A percentile compares a stretch with the other conserved stretches of the same genome.
Conservation (phyloP, 129 eudicot species). For the Dittrichia graveolens region DNA sequence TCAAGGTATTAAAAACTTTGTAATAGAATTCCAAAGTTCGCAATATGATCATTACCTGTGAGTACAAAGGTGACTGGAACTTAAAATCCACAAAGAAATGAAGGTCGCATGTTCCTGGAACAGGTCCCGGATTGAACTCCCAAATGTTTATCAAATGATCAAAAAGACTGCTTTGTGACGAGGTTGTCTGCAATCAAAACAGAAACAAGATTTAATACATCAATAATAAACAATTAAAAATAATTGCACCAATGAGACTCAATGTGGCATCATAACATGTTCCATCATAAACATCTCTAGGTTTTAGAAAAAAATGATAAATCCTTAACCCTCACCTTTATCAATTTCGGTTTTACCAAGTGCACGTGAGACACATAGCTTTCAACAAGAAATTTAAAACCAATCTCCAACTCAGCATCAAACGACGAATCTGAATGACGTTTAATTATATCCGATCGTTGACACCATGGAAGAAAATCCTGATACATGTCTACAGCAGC, state of each 20-base stretch:
- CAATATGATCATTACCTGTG: slow-evolving; percentile 59
- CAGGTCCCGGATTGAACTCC: slow-evolving; percentile 93
- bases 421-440: slow-evolving; percentile 80
- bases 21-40: neutral
- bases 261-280: too few species aligned
- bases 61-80: slow-evolving; percentile 93
- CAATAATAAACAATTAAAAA: neutral
- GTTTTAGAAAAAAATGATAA: neutral
- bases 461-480: slow-evolving; percentile 98
- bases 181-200: slow-evolving; percentile 62
- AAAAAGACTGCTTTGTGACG: slow-evolving; percentile 78
- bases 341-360: slow-evolving; percentile 56
- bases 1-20: neutral
- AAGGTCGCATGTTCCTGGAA: slow-evolving; percentile 79
- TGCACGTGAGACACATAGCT: slow-evolving; percentile 88
- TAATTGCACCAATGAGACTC: neutral
- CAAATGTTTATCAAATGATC: slow-evolving; percentile 97
- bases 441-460: slow-evolving; percentile 72
- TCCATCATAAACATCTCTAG: neutral
- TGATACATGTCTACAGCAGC: slow-evolving; percentile 96
- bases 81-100: slow-evolving; percentile 93
- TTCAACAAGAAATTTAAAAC: slow-evolving; percentile 92
- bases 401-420: slow-evolving; percentile 95
- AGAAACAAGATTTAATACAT: slow-evolving; percentile 10
- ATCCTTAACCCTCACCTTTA: slow-evolving; percentile 54